phyloP scores from a whole-genome alignment of 2,329 filamentous ascomycete genomes.

The Botrytis elliptica region DNA sequence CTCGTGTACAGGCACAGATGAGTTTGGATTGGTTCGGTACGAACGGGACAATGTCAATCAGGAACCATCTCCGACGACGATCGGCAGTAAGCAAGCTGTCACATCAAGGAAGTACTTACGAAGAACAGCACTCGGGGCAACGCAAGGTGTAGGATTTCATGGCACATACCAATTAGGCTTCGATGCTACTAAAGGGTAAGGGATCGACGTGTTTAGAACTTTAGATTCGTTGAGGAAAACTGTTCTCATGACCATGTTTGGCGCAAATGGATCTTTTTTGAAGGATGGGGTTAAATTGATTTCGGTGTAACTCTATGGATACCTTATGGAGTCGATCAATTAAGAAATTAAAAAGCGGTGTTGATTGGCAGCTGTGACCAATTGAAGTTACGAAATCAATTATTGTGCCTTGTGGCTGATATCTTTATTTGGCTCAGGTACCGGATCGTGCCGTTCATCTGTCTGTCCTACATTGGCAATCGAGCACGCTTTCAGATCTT shows the following conservation, averaged over 20 bases:
- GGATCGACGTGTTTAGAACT: neutral
- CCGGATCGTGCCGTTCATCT: neutral
- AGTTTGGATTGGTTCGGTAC: neutral
- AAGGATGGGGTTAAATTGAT: constrained; percentile 6
- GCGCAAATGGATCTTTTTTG: neutral
- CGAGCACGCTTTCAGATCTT: neutral
- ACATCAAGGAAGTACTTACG: neutral
- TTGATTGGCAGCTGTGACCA: neutral
- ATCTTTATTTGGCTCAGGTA: neutral
- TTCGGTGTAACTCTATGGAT: constrained; percentile 4
- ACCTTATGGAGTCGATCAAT: neutral
- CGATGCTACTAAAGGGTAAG: neutral
- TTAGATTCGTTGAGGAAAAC: neutral
- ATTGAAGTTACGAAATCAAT: neutral
- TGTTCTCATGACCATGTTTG: constrained; percentile 2
- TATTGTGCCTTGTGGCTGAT: neutral
- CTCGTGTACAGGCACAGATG: neutral
- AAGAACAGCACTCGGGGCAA: neutral
- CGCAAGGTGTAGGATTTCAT: neutral
- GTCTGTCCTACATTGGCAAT: neutral
- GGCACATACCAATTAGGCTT: neutral
- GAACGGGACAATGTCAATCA: neutral
- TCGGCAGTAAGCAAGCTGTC: neutral
- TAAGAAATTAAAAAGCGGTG: neutral
- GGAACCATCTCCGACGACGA: constrained; percentile 10